These are phyloP conservation scores for Arthrocladium fulminans DNA, from an alignment of 2,329 filamentous ascomycete genomes.

Conservation along the genomic window DNA sequence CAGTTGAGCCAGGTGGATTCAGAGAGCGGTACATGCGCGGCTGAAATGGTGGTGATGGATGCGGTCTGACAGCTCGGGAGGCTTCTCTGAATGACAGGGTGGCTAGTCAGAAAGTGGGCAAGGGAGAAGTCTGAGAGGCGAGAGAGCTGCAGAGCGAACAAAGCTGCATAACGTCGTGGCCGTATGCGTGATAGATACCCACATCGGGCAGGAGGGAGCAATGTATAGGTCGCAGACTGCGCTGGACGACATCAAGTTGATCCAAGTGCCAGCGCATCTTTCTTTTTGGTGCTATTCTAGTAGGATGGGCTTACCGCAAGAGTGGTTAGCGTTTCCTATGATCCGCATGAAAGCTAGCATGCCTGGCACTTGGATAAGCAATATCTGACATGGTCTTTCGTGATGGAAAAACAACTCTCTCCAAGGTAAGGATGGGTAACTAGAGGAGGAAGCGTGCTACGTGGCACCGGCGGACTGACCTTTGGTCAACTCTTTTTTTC, in stretches of 20 bases:
- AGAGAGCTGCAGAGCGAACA: conserved; percentile 1
- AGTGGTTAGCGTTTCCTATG: conserved; percentile 17
- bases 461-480: conserved; percentile 12
- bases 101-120: background rate
- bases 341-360: conserved; percentile 6
- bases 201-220: background rate
- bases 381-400: background rate
- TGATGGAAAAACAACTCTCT: background rate
- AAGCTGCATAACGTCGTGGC: conserved; percentile 6
- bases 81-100: too few species aligned
- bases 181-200: conserved; percentile 6
- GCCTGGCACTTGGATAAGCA: background rate
- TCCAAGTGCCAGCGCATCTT: conserved; percentile 23
- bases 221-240: conserved; percentile 6
- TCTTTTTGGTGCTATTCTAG: conserved; percentile 13
- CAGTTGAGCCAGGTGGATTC: background rate
- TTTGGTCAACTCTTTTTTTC: background rate
- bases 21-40: background rate
- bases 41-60: background rate
- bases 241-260: conserved; percentile 1
- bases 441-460: conserved; percentile 11
- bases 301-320: conserved; percentile 11
- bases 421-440: conserved; percentile 6
- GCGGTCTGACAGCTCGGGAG: background rate
- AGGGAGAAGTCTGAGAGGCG: conserved; percentile 1